phyloP scores from a whole-genome alignment of 1,284 basidiomycete species.

The Fomitopsis palustris region DNA sequence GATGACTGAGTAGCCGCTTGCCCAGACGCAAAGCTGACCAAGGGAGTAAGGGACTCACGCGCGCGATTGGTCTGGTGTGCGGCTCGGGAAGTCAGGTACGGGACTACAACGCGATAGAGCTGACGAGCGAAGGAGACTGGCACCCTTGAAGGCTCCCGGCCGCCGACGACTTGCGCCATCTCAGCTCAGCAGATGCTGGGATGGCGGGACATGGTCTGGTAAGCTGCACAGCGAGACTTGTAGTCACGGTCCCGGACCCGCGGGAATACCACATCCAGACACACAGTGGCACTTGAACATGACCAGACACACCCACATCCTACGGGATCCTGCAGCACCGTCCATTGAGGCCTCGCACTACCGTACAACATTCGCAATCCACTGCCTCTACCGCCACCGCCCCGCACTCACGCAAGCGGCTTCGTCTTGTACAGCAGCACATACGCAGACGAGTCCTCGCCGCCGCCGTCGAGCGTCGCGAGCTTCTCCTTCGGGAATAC shows the following conservation, averaged over 20 bases:
- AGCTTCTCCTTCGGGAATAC: slow-evolving; percentile 82
- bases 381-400: not conserved
- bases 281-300: not conserved
- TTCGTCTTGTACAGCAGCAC: slow-evolving; percentile 79
- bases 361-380: not conserved
- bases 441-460: slow-evolving; percentile 81
- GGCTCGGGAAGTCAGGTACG: not conserved
- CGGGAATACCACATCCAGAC: no score
- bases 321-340: not conserved
- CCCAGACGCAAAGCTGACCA: no score
- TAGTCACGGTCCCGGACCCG: no score
- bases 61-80: no score
- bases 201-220: no score
- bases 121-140: not conserved
- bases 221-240: no score
- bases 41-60: no score
- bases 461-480: slow-evolving; percentile 82
- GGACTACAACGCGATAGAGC: not conserved
- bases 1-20: not conserved
- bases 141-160: no score
- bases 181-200: no score
- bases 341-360: not conserved
- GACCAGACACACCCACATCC: not conserved
- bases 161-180: no score
- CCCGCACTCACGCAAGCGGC: slow-evolving; percentile 13